Conservation (phyloP, 495 filamentous ascomycete genomes). For the Daldinia vernicosa region DNA sequence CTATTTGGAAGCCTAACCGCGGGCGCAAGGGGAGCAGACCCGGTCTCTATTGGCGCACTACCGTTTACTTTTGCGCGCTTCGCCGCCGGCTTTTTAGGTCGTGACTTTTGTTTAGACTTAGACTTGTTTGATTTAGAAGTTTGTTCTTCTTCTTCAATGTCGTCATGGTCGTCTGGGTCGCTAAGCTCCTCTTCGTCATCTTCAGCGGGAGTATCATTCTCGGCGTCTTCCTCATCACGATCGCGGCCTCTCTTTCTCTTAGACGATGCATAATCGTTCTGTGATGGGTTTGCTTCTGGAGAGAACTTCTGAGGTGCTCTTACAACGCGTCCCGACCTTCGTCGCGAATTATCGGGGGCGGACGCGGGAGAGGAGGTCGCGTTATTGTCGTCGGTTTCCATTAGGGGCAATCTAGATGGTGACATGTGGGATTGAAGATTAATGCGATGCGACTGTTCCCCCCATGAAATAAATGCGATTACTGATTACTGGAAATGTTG, state of each 20-base stretch:
- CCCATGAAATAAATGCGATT: constrained; percentile 24
- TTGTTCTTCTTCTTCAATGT: constrained; percentile 52
- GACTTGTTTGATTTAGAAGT: constrained; percentile 44
- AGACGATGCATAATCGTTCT: constrained; percentile 42
- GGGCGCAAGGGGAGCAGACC: constrained; percentile 41
- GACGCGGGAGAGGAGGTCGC: constrained; percentile 61
- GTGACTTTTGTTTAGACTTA: constrained; percentile 46
- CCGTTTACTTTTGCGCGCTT: constrained; percentile 83
- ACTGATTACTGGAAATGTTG: constrained; percentile 20
- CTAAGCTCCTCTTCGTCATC: constrained; percentile 59
- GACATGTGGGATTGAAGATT: constrained; percentile 36
- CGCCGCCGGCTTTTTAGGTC: constrained; percentile 65
- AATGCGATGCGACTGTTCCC: constrained; percentile 41
- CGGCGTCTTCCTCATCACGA: constrained; percentile 57
- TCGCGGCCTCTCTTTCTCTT: constrained; percentile 67
- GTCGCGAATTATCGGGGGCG: constrained; percentile 60
- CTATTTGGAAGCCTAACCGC: constrained; percentile 65
- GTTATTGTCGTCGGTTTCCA: constrained; percentile 68
- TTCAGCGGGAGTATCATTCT: constrained; percentile 66
- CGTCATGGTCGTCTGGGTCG: constrained; percentile 55
- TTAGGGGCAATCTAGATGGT: constrained; percentile 56
- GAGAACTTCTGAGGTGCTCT: constrained; percentile 75
- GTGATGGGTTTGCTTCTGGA: constrained; percentile 52
- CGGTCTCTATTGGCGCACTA: constrained; percentile 56
- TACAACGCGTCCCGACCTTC: constrained; percentile 84